Evolutionary conservation across 2,329 filamentous ascomycete species (phyloP).

Genomic region (Arthrobotrys musiformis): DNA sequence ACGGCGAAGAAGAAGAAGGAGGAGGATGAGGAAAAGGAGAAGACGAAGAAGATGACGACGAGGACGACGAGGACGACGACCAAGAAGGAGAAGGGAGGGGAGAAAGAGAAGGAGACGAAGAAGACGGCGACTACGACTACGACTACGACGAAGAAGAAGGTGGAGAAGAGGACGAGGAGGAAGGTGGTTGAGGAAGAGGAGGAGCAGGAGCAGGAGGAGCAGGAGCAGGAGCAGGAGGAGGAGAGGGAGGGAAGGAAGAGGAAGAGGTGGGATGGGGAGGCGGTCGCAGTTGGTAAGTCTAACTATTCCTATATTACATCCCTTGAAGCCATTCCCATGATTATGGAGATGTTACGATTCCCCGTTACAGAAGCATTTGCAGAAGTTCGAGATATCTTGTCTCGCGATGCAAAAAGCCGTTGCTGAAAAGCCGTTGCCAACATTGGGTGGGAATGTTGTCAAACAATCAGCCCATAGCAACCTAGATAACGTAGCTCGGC

Average conservation of each 20-base stretch:
- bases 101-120: neutral
- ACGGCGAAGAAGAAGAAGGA: constrained; percentile 30
- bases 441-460: neutral
- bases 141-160: constrained; percentile 8
- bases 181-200: neutral
- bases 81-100: constrained; percentile 2
- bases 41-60: constrained; percentile 13
- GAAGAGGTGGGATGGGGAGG: neutral
- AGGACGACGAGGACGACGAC: neutral
- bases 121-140: neutral
- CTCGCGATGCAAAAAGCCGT: neutral
- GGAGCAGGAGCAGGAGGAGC: neutral
- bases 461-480: neutral
- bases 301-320: neutral
- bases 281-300: constrained; percentile 17
- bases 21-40: constrained; percentile 1
- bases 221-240: neutral
- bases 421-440: neutral
- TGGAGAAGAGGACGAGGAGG: neutral
- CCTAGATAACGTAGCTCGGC: neutral
- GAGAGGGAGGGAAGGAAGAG: neutral
- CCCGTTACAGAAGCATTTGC: neutral
- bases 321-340: constrained; percentile 1
- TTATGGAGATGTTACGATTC: neutral
- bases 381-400: neutral